Evolutionary conservation across 192 early-diverging fungal genomes (phyloP), one percentile per base, ranked within the genome.

Genomic region (Backusella morwellensis): DNA sequence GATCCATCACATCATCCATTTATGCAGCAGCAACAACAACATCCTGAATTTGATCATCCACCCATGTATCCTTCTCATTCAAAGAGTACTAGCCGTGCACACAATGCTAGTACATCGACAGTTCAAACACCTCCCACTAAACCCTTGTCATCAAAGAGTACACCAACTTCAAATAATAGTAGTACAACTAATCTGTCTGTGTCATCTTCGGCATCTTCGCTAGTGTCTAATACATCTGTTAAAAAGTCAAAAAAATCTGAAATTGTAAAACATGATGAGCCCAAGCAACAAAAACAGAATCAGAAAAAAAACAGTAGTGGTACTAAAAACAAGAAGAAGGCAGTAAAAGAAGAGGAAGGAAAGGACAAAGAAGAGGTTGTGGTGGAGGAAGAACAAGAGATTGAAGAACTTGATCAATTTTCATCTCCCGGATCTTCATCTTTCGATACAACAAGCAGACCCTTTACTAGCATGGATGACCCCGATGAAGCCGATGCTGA

Each of bases 121-220:
- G 21, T 29, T 29, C 56, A 63, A 63, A 63, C 23, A 63, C 56
- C 56, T 11, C 11, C 56, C 21, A 63, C 11, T 26, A 63, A 63
- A 63, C 56, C 67, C 35, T 19, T 36, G 67, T 35, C 67, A 68
- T 36, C 32, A n/a, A 35, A 34, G 6, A 68, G 35, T 19, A n/a
- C 32, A 35, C 67, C 32, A 23, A 70, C 35, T 70, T 38, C 35
- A 35, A 70, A 41, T 21, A 70, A 21, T 38, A 38, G 68, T 70
- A 70, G 68, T 38, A 70, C 68, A 70, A 38, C 66, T 40, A 70
- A 38, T 12, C 21, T 21, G 19, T 70, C 68, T 70, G 35, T 38
- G 12, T 38, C 35, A 40, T 38, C 35, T 11, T 40, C 68, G 35
- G 6, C n/a, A 41, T 40, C 68, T 23, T 70, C 68, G 23, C 9